Evolutionary conservation across 768 basidiomycete species (phyloP).

Genomic region (Peribolospora baueri): DNA sequence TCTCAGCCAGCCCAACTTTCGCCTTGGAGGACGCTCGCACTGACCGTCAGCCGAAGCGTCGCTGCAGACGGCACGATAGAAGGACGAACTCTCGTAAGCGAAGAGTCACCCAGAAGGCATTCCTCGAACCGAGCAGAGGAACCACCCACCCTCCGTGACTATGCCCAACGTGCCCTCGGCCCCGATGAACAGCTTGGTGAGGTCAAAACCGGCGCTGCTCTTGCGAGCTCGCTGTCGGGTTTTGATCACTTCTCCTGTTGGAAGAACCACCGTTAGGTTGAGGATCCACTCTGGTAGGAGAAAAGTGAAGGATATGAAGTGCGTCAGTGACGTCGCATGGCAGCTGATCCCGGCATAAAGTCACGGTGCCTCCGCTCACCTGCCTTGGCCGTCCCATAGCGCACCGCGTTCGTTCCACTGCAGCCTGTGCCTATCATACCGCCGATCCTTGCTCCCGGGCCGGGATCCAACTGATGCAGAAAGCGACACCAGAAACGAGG

Average conservation of each 20-base stretch:
- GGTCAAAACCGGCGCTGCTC: slow-evolving; percentile 66
- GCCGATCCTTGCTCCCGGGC: slow-evolving; percentile 6
- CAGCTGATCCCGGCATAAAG: slow-evolving; percentile 18
- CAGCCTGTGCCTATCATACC: slow-evolving; percentile 9
- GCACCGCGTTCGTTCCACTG: slow-evolving; percentile 6
- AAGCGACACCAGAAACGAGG: too few species aligned
- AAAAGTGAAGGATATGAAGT: neutral
- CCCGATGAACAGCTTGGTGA: slow-evolving; percentile 68
- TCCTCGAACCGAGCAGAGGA: too few species aligned
- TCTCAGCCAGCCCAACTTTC: slow-evolving; percentile 44
- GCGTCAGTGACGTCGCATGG: neutral
- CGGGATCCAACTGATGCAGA: slow-evolving; percentile 2
- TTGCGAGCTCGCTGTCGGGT: slow-evolving; percentile 42
- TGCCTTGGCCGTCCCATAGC: neutral
- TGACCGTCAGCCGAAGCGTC: neutral
- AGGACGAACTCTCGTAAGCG: too few species aligned
- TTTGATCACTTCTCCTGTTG: slow-evolving; percentile 71
- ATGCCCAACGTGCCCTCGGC: slow-evolving; percentile 44
- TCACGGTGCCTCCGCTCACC: slow-evolving; percentile 23
- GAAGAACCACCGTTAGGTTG: slow-evolving; percentile 58
- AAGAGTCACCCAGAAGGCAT: too few species aligned
- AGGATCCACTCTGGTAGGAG: slow-evolving; percentile 15
- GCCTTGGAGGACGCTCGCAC: slow-evolving; percentile 22
- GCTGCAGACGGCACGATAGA: neutral
- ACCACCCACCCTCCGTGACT: slow-evolving; percentile 44